These are phyloP conservation scores for Didymella segeticola DNA, from an alignment of 2,329 filamentous ascomycete species.

Conservation along the genomic window DNA sequence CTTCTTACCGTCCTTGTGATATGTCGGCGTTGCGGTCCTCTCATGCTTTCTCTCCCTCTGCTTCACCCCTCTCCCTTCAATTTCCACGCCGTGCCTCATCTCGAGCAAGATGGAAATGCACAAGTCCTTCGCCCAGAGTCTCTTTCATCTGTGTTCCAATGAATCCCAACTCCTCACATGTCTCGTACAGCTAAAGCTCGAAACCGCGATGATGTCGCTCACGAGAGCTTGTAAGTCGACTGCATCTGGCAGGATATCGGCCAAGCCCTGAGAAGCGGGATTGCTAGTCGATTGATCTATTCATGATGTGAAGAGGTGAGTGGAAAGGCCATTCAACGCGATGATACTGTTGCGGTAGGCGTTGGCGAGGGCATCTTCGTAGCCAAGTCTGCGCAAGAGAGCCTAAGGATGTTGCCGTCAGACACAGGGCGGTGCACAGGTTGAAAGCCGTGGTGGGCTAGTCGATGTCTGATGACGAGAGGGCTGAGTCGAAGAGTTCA, in stretches of 20 bases:
- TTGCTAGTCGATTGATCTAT: conserved; percentile 53
- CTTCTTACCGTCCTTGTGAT: not conserved
- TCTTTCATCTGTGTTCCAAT: conserved; percentile 47
- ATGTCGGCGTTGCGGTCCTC: not conserved
- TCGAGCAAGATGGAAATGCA: too few relatives aligned
- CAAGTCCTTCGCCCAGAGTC: conserved; percentile 47
- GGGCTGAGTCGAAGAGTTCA: too few relatives aligned
- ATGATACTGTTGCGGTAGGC: conserved; percentile 19
- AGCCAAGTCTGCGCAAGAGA: not conserved
- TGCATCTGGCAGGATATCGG: conserved; percentile 41
- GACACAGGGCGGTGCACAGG: conserved; percentile 13
- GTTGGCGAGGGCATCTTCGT: not conserved
- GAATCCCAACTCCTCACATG: conserved; percentile 43
- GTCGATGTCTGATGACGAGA: not conserved
- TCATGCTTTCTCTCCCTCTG: not conserved
- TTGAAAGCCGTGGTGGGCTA: not conserved
- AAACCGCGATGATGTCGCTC: conserved; percentile 42
- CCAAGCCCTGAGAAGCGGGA: conserved; percentile 50
- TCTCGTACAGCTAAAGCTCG: conserved; percentile 45
- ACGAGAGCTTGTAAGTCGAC: conserved; percentile 51
- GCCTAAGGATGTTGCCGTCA: conserved; percentile 2
- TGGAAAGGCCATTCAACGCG: conserved; percentile 48
- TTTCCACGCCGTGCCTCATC: too few relatives aligned
- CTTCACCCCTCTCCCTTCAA: too few relatives aligned
- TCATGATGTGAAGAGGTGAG: conserved; percentile 43